Evolutionary conservation across 176 grass and related monocot species (phyloP), one percentile per base, ranked within the genome.

Genomic region (Oryza punctata): DNA sequence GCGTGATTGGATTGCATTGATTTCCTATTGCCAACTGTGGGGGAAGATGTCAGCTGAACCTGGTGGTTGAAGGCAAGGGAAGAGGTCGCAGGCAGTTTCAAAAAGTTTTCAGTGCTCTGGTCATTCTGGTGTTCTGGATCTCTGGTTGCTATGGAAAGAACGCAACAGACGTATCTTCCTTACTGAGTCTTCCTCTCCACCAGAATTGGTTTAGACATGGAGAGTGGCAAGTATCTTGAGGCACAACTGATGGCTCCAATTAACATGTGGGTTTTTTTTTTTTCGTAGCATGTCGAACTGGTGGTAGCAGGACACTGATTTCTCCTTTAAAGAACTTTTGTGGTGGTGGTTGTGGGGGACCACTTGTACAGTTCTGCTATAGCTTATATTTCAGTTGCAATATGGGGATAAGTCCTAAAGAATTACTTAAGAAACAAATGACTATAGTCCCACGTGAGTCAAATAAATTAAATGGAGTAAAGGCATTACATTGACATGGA

Each of bases 391-490:
- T 44, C 61, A 59, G 44, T 29, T 12, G 1, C 46, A 7, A 73
- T 30, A 74, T 66, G 32, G 49, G 5, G 21, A 14, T 12, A 41
- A 79, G 3, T 76, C 28, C 67, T 11, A 81, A 63, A 67, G 3
- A 54, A 52, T 15, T n/a, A n/a, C n/a, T n/a, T 7, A 67, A 38
- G 24, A 30, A 26, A 2, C 5, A 65, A 80, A 75, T 0, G 71
- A 47, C 13, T 43, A 74, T 59, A 54, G 2, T 1, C 29, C 33
- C 35, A 69, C 67, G 6, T 19, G 61, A 67, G 25, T 81, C 9
- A 81, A 10, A 67, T 15, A 43, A 75, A 80, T 43, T 35, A 61
- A 87, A 45, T 52, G 47, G 44, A 16, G 0, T 26, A 76, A 77
- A 61, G 21, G 61, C 19, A 65, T 32, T 28, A 12, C 67, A 72